These are phyloP conservation scores for Physcia stellaris DNA, from an alignment of 495 filamentous ascomycete species.

Conservation along the genomic window DNA sequence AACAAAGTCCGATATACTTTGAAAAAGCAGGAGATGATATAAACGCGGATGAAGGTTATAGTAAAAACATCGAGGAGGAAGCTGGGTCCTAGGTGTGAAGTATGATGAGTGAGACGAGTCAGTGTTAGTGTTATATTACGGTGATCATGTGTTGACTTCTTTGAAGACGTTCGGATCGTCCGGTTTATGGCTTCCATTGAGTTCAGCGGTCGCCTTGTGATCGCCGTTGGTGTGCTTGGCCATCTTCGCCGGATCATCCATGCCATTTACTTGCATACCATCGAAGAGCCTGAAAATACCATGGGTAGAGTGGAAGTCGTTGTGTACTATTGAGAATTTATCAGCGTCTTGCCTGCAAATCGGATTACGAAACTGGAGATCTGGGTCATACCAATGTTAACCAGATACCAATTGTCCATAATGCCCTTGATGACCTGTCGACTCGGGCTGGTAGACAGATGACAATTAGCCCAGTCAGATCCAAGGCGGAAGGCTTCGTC, in stretches of 20 bases:
- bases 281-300: conserved; percentile 77
- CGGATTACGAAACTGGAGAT: conserved; percentile 1
- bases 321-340: conserved; percentile 53
- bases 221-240: background rate
- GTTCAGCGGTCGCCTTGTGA: conserved; percentile 1
- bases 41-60: background rate
- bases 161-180: background rate
- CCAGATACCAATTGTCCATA: conserved; percentile 81
- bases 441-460: conserved; percentile 64
- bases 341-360: conserved; percentile 12
- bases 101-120: background rate
- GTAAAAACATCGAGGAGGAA: background rate
- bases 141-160: background rate
- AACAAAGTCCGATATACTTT: background rate
- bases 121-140: too few relatives aligned
- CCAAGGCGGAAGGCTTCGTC: conserved; percentile 93
- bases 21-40: background rate
- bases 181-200: background rate
- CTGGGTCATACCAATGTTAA: conserved; percentile 77
- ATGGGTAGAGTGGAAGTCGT: conserved; percentile 74
- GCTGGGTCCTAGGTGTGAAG: background rate
- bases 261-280: conserved; percentile 53
- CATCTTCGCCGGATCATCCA: conserved; percentile 27
- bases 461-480: conserved; percentile 85
- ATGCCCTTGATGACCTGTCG: conserved; percentile 67